Percentiles rank a stretch among this genome's conserved stretches.
phyloP scores from a whole-genome alignment of 78 protist species.

The Dictyostelium capitatum region DNA sequence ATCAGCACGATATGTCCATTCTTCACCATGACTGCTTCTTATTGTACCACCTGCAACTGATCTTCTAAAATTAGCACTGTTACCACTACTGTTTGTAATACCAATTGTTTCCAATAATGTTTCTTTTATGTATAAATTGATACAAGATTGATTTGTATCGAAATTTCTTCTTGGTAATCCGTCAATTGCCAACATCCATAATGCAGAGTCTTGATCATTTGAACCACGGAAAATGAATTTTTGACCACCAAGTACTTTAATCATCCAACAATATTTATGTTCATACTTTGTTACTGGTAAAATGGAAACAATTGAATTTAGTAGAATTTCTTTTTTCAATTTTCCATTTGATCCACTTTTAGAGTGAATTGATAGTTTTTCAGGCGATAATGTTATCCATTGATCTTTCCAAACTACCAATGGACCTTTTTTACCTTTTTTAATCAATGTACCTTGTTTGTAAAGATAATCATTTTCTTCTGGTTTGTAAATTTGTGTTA shows the following conservation, averaged over 20 bases:
- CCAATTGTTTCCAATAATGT: slow-evolving; percentile 48
- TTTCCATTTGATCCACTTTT: slow-evolving; percentile 30
- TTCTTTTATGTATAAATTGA: slow-evolving; percentile 60
- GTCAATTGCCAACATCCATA: slow-evolving; percentile 79
- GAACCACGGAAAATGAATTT: slow-evolving; percentile 13
- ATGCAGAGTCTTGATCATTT: slow-evolving; percentile 34
- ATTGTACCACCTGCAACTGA: slow-evolving; percentile 73
- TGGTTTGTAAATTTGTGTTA: slow-evolving; percentile 22
- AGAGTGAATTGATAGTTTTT: slow-evolving; percentile 38
- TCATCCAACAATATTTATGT: slow-evolving; percentile 55
- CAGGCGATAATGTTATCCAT: slow-evolving; percentile 41
- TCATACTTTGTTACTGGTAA: slow-evolving; percentile 59
- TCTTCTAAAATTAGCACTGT: slow-evolving; percentile 21
- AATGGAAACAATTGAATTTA: slow-evolving; percentile 45
- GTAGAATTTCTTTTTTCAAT: slow-evolving; percentile 41
- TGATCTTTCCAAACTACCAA: slow-evolving; percentile 75
- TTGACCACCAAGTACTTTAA: slow-evolving; percentile 5
- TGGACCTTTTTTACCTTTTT: slow-evolving; percentile 62
- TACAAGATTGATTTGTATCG: slow-evolving; percentile 73
- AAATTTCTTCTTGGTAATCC: slow-evolving; percentile 73
- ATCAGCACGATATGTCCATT: slow-evolving; percentile 77
- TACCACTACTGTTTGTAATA: neutral
- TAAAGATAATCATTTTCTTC: slow-evolving; percentile 28
- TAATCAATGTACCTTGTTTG: slow-evolving; percentile 41
- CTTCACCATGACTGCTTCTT: slow-evolving; percentile 63